These are phyloP conservation scores for Aureobasidium sp. DNA, from an alignment of 2,329 filamentous ascomycete genomes.

Conservation along the genomic window DNA sequence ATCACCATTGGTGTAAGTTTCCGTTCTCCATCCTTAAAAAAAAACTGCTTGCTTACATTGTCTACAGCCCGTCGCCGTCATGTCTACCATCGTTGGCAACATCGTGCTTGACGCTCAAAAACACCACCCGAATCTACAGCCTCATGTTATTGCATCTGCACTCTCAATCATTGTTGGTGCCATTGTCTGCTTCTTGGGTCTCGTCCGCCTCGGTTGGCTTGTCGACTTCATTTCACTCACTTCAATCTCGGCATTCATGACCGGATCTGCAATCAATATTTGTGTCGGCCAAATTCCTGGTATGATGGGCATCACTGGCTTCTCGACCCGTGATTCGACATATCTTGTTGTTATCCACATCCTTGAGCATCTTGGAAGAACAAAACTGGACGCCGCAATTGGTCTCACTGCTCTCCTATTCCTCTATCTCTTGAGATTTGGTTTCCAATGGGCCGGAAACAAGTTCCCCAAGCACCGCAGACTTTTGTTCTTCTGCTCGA, in stretches of 20 bases:
- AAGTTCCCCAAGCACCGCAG: constrained; percentile 62
- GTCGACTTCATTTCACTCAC: constrained; percentile 89
- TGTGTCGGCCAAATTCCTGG: constrained; percentile 72
- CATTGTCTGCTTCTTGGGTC: constrained; percentile 70
- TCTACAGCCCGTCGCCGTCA: constrained; percentile 75
- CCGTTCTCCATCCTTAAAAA: background rate
- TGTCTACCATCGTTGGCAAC: constrained; percentile 76
- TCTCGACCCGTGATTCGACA: constrained; percentile 59
- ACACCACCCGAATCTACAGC: constrained; percentile 48
- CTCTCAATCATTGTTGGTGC: constrained; percentile 69
- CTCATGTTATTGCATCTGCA: constrained; percentile 65
- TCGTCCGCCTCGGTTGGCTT: constrained; percentile 76
- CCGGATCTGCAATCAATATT: constrained; percentile 87
- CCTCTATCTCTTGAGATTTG: constrained; percentile 66
- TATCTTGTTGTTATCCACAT: constrained; percentile 80
- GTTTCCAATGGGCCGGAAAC: constrained; percentile 58
- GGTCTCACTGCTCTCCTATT: constrained; percentile 72
- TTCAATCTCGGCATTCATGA: constrained; percentile 93
- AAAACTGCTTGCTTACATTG: background rate
- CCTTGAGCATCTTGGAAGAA: constrained; percentile 59
- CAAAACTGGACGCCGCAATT: constrained; percentile 74
- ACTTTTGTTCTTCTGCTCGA: constrained; percentile 81
- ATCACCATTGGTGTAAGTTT: constrained; percentile 82
- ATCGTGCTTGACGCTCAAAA: constrained; percentile 51
- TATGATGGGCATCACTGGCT: constrained; percentile 63